Conservation (phyloP, 2,329 filamentous ascomycete genomes). For the Penicillium sp. region DNA sequence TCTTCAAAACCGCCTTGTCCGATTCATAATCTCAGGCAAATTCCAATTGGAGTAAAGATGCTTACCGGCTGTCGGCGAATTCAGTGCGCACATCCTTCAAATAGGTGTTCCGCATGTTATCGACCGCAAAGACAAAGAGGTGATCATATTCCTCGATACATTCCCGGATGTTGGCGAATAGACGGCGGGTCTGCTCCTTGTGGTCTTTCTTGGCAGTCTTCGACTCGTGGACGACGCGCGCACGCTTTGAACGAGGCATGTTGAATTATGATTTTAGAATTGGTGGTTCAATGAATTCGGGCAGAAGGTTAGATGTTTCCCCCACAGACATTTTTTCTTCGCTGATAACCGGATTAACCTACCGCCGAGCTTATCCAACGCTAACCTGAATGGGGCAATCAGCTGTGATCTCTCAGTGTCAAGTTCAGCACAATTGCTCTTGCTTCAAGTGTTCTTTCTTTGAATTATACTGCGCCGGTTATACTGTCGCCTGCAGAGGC, state of each 20-base stretch:
- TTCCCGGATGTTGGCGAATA: conserved; percentile 81
- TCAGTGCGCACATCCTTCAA: conserved; percentile 82
- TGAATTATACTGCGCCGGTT: background rate
- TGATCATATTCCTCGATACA: conserved; percentile 75
- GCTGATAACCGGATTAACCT: conserved; percentile 34
- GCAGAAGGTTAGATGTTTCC: conserved; percentile 19
- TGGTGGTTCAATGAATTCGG: conserved; percentile 8
- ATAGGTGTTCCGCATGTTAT: conserved; percentile 97
- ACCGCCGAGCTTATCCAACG: conserved; percentile 33
- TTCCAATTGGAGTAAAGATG: conserved; percentile 8
- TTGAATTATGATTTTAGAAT: conserved; percentile 19
- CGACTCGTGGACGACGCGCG: conserved; percentile 79
- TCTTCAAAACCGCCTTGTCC: background rate
- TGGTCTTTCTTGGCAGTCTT: conserved; percentile 86
- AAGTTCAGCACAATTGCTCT: background rate
- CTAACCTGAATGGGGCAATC: conserved; percentile 28
- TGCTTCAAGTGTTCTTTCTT: background rate
- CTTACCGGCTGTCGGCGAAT: conserved; percentile 72
- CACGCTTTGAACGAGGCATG: conserved; percentile 96
- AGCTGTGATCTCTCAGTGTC: conserved; percentile 18
- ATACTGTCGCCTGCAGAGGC: conserved; percentile 1
- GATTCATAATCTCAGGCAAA: background rate
- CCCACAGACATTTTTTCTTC: conserved; percentile 28
- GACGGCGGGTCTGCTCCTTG: conserved; percentile 76
- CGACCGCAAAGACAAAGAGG: conserved; percentile 85